These are phyloP conservation scores for Cladophialophora psammophila DNA, from an alignment of 2,329 filamentous ascomycete genomes.

Conservation along the genomic window DNA sequence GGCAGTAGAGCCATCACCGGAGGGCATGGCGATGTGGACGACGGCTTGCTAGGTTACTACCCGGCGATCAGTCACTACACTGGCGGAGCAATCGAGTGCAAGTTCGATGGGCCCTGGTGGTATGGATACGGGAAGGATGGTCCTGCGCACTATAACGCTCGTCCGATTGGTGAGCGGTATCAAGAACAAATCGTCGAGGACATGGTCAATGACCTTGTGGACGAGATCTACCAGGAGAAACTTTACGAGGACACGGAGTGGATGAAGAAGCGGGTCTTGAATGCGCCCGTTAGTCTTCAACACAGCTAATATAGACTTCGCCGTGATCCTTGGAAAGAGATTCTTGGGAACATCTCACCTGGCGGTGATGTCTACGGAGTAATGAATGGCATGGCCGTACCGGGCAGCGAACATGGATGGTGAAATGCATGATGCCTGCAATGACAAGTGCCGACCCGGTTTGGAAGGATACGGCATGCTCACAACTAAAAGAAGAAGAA, in stretches of 20 bases:
- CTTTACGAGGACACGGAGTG: conserved; percentile 36
- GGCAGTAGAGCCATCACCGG: conserved; percentile 67
- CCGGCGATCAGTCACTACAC: conserved; percentile 91
- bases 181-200: conserved; percentile 95
- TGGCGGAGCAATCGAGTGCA: conserved; percentile 88
- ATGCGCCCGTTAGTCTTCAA: conserved; percentile 32
- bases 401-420: background rate
- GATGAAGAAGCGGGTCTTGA: conserved; percentile 40
- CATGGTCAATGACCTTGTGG: conserved; percentile 87
- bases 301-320: conserved; percentile 26
- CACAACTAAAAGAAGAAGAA: background rate
- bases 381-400: background rate
- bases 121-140: conserved; percentile 51
- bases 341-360: background rate
- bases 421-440: background rate
- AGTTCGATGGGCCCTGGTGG: conserved; percentile 96
- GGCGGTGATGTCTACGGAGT: background rate
- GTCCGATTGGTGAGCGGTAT: conserved; percentile 78
- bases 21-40: conserved; percentile 62
- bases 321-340: background rate
- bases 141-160: conserved; percentile 44
- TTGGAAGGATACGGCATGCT: conserved; percentile 19
- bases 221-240: conserved; percentile 74
- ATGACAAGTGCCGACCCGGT: background rate
- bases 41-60: conserved; percentile 95